Evolutionary conservation across 1,139 yeast genomes (phyloP), one percentile per base, ranked within the genome.

Genomic region (Spathaspora sp.): DNA sequence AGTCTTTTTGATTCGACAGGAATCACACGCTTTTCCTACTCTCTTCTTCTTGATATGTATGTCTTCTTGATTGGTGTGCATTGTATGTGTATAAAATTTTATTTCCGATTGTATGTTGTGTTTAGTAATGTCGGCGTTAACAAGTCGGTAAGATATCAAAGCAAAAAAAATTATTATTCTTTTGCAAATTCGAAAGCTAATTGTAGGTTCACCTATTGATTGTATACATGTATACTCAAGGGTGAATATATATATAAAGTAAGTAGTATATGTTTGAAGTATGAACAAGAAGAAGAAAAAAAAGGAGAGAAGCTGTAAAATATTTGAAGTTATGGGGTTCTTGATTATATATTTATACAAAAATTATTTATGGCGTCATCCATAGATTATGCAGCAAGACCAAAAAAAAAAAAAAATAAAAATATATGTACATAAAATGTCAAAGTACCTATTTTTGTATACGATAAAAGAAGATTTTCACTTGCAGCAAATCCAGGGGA

Each of bases 1-100:
- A 10, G 89, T 82, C 65, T 83, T 85, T 59, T 84, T 84, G 58
- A 84, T 78, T 43, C 91, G 72, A 64, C 95, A 86, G 44, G 86
- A 81, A 60, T 86, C 93, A 57, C 95, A 86, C 5, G 95, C 95
- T 59, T 85, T 86, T 37, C 89, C 88, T 6, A 86, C 93, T 51
- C 95, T 66, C 64, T 82, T 84, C 71, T 84, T 85, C 59, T 76
- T 75, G 23, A 55, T 51, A 13, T 54, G 60, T 11, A 13, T 8
- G 37, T 48, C 50, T 9, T 42, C 42, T 43, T 46, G 59, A 41
- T 41, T 47, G 7, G 36, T 13, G 33, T 41, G 43, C 11, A 38
- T 15, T 10, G 39, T 2, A 24, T 33, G 39, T 31, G 15, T 31
- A 20, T 20, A 24, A 17, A 31, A 17, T 20, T 40, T 37, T 40